Evolutionary conservation across 2,329 filamentous ascomycete genomes (phyloP), one percentile per base, ranked within the genome.

Genomic region (Fulvia fulva): DNA sequence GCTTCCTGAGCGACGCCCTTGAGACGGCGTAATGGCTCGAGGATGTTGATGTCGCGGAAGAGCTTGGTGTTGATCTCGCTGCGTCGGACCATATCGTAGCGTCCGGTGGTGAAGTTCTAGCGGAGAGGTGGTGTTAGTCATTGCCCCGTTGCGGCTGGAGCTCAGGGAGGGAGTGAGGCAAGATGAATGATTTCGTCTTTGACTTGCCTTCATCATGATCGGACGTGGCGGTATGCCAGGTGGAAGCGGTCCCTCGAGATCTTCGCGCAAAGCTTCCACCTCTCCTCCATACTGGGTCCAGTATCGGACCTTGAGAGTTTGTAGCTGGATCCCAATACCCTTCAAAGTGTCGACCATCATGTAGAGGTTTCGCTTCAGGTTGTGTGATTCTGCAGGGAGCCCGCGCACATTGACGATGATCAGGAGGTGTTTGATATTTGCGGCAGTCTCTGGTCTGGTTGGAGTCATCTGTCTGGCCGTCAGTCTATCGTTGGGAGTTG

Each of bases 321-420:
- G 49, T 22, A 63, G 47, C 26, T 60, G 45, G 23, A 30, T 46
- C 5, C 47, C 47, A 19, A 25, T 26, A 23, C 52, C 26, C 8
- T 21, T 6, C 32, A 63, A 47, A 16, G 22, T 58, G 52, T 43
- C 19, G 41, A 54, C 55, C 25, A 63, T 54, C 26, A 26, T 81
- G 21, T 43, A 45, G 55, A 60, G 47, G 49, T 61, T 60, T n/a
- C 54, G 30, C 9, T 32, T 52, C 7, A 60, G 43, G 19, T 8
- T 21, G 21, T 16, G 9, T 5, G 25, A 32, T 12, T 37, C 32
- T 16, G 32, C 32, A 30, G 28, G 11, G 6, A 30, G 5, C 28
- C 14, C 26, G 8, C 32, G 7, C 32, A 37, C 32, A 14, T 37
- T 37, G 32, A 61, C 53, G 19, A 59, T 28, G 52, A 63, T 57